Evolutionary conservation across 768 basidiomycete species (phyloP).

Genomic region (Mycena chlorophos): DNA sequence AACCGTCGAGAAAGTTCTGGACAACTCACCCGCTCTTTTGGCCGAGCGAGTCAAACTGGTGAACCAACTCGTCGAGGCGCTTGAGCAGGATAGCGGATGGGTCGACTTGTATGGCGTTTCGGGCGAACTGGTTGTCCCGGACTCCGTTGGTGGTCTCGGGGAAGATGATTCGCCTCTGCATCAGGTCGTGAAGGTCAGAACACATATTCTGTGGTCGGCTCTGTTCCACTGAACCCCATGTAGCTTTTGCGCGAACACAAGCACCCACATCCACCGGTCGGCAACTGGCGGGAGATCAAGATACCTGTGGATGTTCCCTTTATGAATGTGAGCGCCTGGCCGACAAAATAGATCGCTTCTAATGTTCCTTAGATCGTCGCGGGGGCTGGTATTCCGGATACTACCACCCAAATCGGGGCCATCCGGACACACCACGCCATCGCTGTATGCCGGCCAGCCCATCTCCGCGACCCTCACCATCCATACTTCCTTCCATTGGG

Average conservation of each 20-base stretch:
- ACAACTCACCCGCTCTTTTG: constrained; percentile 32
- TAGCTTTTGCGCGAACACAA: constrained; percentile 47
- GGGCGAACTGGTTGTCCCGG: constrained; percentile 65
- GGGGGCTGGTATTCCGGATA: constrained; percentile 52
- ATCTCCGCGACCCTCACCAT: constrained; percentile 69
- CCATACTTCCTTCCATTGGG: constrained; percentile 78
- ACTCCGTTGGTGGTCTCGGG: constrained; percentile 30
- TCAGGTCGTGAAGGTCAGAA: constrained; percentile 34
- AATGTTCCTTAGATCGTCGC: constrained; percentile 60
- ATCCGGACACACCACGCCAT: constrained; percentile 30
- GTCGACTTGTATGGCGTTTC: constrained; percentile 69
- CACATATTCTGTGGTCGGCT: neutral
- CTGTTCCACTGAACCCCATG: neutral
- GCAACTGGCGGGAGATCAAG: constrained; percentile 70
- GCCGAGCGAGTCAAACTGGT: constrained; percentile 47
- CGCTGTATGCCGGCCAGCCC: constrained; percentile 85
- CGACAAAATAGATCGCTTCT: constrained; percentile 2
- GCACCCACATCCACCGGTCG: constrained; percentile 39
- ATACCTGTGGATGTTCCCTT: constrained; percentile 86
- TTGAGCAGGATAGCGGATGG: constrained; percentile 68
- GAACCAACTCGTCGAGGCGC: constrained; percentile 51
- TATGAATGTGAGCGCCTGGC: constrained; percentile 64
- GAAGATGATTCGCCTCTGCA: constrained; percentile 34
- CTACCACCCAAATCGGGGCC: constrained; percentile 43
- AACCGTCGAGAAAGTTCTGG: constrained; percentile 44